Evolutionary conservation across 495 filamentous ascomycete species (phyloP).

Genomic region (Talaromyces wortmannii): DNA sequence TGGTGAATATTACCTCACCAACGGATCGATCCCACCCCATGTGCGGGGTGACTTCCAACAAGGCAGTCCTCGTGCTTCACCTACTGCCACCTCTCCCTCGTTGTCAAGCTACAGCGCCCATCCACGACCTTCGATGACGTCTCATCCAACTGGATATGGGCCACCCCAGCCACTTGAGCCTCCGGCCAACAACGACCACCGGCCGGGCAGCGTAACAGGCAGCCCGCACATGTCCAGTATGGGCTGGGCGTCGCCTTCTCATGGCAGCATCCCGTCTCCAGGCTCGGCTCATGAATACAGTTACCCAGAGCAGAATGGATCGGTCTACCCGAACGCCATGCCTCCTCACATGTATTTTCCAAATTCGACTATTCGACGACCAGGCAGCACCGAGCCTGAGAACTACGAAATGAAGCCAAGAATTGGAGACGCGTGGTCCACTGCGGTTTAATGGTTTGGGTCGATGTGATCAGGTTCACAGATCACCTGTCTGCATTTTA

Average conservation of each 20-base stretch:
- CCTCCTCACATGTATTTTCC: conserved; percentile 60
- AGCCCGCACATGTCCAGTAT: conserved; percentile 68
- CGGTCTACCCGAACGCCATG: conserved; percentile 46
- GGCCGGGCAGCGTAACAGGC: conserved; percentile 56
- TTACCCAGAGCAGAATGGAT: conserved; percentile 63
- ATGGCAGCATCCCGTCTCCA: conserved; percentile 57
- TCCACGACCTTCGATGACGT: conserved; percentile 63
- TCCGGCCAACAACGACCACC: conserved; percentile 68
- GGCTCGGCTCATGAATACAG: conserved; percentile 58
- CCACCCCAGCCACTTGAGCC: conserved; percentile 87
- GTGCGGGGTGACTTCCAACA: conserved; percentile 74
- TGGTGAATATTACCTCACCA: conserved; percentile 54
- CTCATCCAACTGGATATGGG: conserved; percentile 72
- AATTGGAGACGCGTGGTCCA: conserved; percentile 33
- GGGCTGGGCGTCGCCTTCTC: conserved; percentile 69
- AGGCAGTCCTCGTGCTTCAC: conserved; percentile 63
- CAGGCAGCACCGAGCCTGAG: conserved; percentile 64
- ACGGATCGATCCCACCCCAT: conserved; percentile 73
- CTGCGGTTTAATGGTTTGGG: conserved; percentile 21
- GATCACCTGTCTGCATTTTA: neutral
- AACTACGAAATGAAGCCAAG: conserved; percentile 57
- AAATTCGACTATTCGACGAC: conserved; percentile 56
- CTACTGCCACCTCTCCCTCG: conserved; percentile 53
- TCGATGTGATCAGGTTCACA: neutral
- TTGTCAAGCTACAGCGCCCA: conserved; percentile 51